Conservation (phyloP, 805 yeast species). For the Dipodascus geniculatus region DNA sequence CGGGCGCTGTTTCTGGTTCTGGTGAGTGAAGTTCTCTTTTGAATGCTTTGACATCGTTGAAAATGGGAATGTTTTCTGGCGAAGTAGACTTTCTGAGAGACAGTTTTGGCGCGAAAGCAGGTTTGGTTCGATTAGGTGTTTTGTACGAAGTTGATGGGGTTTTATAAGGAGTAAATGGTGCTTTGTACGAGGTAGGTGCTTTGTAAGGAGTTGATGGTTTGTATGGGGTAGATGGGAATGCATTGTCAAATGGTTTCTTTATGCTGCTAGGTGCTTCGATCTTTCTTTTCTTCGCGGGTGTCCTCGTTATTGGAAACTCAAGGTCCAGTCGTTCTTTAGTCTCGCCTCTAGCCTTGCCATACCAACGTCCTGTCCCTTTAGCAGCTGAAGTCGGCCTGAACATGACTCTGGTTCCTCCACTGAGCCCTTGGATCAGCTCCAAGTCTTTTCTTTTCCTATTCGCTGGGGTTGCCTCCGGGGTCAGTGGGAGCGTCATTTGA, state of each 20-base stretch:
- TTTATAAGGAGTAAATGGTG: not conserved
- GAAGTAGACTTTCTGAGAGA: conserved; percentile 7
- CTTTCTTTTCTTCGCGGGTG: no score
- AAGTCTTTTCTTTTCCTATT: conserved; percentile 8
- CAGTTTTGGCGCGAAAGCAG: no score
- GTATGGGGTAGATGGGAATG: not conserved
- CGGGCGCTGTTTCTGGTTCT: not conserved
- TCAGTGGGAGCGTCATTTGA: conserved; percentile 9
- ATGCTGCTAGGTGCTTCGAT: not conserved
- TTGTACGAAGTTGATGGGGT: not conserved
- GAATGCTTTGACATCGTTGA: conserved; percentile 10
- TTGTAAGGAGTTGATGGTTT: no score
- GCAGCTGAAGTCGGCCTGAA: conserved; percentile 15
- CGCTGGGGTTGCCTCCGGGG: conserved; percentile 18
- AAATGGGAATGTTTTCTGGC: conserved; percentile 4
- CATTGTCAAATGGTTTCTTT: not conserved
- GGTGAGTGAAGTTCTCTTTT: conserved; percentile 8
- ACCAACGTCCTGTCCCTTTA: conserved; percentile 18
- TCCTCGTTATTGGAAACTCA: not conserved
- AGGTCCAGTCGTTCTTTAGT: not conserved
- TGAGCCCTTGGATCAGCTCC: conserved; percentile 8
- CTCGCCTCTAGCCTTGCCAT: conserved; percentile 4
- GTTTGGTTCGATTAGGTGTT: not conserved
- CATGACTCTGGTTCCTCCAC: conserved; percentile 6
- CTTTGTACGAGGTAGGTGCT: no score